Evolutionary conservation across 768 basidiomycete species (phyloP).

Genomic region (Royoungia palumana): DNA sequence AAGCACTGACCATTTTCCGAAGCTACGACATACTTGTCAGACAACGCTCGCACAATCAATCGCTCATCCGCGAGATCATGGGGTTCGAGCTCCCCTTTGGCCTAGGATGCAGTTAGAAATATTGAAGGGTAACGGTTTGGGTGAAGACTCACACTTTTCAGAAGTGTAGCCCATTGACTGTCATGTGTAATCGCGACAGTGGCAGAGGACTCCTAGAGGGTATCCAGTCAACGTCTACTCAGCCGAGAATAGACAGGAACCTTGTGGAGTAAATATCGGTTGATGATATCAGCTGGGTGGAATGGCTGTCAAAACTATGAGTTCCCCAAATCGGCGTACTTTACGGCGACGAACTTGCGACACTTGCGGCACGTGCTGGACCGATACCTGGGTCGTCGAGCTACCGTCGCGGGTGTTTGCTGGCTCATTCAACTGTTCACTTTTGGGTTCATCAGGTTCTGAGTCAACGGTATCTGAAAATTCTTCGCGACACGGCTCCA

Average conservation of each 20-base stretch:
- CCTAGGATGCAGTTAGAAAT: too few relatives aligned
- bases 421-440: background rate
- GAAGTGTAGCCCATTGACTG: constrained; percentile 2
- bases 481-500: background rate
- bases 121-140: too few relatives aligned
- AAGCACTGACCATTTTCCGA: too few relatives aligned
- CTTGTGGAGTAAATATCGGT: background rate
- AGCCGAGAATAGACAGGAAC: background rate
- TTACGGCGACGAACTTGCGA: background rate
- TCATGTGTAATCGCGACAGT: constrained; percentile 3
- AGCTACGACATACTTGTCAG: too few relatives aligned
- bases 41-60: too few relatives aligned
- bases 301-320: background rate
- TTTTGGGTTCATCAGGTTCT: background rate
- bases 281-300: background rate
- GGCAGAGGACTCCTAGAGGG: background rate
- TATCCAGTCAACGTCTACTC: too few relatives aligned
- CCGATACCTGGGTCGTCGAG: background rate
- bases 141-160: background rate
- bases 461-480: background rate
- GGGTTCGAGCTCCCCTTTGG: too few relatives aligned
- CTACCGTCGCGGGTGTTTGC: background rate
- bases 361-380: background rate
- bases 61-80: too few relatives aligned
- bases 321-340: too few relatives aligned